Evolutionary conservation across 1,284 basidiomycete species (phyloP), one percentile per base, ranked within the genome.

Genomic region (Exobasidium cylindrosporum): DNA sequence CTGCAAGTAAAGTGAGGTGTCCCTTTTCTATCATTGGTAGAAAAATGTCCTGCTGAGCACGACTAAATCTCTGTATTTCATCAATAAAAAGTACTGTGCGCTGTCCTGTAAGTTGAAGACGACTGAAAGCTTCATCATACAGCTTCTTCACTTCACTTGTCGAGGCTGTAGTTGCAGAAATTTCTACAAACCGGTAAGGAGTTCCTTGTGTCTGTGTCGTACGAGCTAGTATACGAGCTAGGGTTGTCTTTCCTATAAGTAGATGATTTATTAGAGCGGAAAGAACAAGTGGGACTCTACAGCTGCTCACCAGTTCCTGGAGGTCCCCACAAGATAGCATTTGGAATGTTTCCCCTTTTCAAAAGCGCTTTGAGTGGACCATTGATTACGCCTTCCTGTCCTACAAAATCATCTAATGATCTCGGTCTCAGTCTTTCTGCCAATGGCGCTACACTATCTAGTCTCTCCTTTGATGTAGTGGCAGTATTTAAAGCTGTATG

Each of bases 21-120:
- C 76, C 65, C 54, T 61, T 62, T 23, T 65, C 66, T n/a, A 67
- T 64, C 24, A 64, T 60, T 32, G 73, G 60, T 60, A 63, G 53
- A 24, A 71, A 70, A 4, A 59, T 59, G 60, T 88, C 89, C 81
- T 91, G 92, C 75, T 92, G 90, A 1, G 88, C 84, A 70, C 87
- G 89, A 72, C 87, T 91, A 76, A 93, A 83, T n/a, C 81, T 75
- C 81, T 95, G 92, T 3, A 95, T 87, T 80, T 95, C 92, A 73
- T 95, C 92, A 64, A 91, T 81, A 74, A 92, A 92, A 2, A 92
- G 76, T 23, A 91, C 81, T 0, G 89, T 91, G 58, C 84, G 83
- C 66, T 87, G 84, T 57, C 89, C 89, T 0, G 87, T 87, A 49
- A 93, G 79, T 53, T 84, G 83, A 54, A 93, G 84, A 1, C 84